A percentile compares a stretch with the other conserved stretches of the same genome.
Evolutionary conservation across 768 basidiomycete genomes (phyloP).

Genomic region (Amanita thiersii): DNA sequence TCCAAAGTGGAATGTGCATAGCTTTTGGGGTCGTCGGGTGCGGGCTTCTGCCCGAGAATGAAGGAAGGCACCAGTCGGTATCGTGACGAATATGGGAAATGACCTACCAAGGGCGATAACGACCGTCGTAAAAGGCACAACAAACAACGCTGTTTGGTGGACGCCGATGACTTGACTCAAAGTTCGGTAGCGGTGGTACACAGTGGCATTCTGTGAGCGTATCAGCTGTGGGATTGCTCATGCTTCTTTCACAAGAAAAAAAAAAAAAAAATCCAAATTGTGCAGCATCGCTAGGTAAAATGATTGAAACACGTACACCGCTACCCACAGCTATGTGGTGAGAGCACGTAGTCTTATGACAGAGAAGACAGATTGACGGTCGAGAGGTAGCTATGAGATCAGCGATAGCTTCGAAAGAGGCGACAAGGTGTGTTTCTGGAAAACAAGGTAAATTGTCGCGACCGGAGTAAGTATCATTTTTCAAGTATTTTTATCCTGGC

Average conservation of each 20-base stretch:
- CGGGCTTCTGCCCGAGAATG: constrained; percentile 8
- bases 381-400: constrained; percentile 20
- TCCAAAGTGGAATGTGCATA: not conserved
- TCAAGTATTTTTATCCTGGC: constrained; percentile 5
- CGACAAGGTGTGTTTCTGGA: constrained; percentile 6
- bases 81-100: constrained; percentile 2
- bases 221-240: not conserved
- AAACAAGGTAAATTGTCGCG: no score
- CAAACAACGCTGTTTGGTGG: constrained; percentile 2
- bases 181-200: not conserved
- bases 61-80: not conserved
- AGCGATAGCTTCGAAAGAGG: constrained; percentile 13
- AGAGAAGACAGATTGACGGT: constrained; percentile 21
- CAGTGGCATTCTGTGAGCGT: not conserved
- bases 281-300: not conserved
- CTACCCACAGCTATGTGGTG: not conserved
- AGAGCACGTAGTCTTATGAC: constrained; percentile 12
- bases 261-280: not conserved
- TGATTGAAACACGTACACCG: constrained; percentile 6
- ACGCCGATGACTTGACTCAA: not conserved
- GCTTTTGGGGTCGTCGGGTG: constrained; percentile 2
- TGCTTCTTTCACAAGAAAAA: not conserved
- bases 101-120: not conserved
- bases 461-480: no score
- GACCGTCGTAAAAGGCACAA: not conserved